Evolutionary conservation across 2,329 filamentous ascomycete genomes (phyloP).

Genomic region (Aspergillus carbonarius): DNA sequence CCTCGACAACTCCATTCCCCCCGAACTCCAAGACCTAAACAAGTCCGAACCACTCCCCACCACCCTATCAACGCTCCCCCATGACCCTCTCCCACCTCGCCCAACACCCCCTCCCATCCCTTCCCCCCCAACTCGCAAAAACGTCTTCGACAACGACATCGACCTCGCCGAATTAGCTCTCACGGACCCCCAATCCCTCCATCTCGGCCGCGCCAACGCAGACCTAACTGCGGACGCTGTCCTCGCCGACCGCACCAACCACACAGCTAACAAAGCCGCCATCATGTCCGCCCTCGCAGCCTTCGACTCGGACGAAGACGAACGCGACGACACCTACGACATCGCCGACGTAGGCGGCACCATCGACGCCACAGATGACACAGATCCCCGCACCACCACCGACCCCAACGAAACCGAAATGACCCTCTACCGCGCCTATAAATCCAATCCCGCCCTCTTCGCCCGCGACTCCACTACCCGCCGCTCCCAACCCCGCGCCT

Average conservation of each 20-base stretch:
- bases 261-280: constrained; percentile 73
- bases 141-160: constrained; percentile 73
- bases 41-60: constrained; percentile 55
- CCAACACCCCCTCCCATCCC: constrained; percentile 30
- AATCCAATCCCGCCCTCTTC: constrained; percentile 64
- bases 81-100: constrained; percentile 51
- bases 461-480: constrained; percentile 69
- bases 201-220: constrained; percentile 70
- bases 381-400: constrained; percentile 46
- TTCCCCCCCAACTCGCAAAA: constrained; percentile 55
- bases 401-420: constrained; percentile 58
- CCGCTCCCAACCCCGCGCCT: constrained; percentile 60
- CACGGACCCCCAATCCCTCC: constrained; percentile 53
- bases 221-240: constrained; percentile 69
- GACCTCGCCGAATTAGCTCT: constrained; percentile 71
- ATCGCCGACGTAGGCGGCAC: constrained; percentile 86
- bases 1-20: constrained; percentile 72
- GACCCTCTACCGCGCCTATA: constrained; percentile 70
- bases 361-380: constrained; percentile 66
- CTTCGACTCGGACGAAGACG: constrained; percentile 93
- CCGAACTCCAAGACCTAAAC: constrained; percentile 64
- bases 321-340: constrained; percentile 96
- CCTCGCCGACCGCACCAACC: constrained; percentile 61
- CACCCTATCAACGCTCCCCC: constrained; percentile 48
- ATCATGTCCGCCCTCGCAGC: constrained; percentile 84